A percentile compares a stretch with the other conserved stretches of the same genome.
phyloP scores from a whole-genome alignment of 1,284 basidiomycete species.

The Xerocomus minutiporus region DNA sequence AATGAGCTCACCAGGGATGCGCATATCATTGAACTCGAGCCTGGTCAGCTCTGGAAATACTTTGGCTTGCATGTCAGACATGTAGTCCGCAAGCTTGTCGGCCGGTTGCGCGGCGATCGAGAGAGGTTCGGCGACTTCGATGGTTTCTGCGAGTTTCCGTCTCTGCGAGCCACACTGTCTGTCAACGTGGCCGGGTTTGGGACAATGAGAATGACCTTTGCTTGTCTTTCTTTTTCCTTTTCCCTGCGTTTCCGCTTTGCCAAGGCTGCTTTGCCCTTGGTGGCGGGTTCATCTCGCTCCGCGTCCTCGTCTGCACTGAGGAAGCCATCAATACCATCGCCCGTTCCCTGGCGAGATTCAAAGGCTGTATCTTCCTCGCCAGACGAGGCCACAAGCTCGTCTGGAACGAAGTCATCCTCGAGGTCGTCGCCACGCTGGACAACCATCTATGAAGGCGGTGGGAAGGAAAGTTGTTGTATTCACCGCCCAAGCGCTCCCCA shows the following conservation, averaged over 20 bases:
- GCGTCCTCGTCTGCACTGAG: constrained; percentile 44
- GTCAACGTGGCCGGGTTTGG: constrained; percentile 13
- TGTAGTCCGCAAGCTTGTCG: constrained; percentile 52
- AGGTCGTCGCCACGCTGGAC: constrained; percentile 64
- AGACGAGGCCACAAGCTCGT: constrained; percentile 61
- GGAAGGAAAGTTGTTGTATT: not conserved
- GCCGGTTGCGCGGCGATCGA: constrained; percentile 59
- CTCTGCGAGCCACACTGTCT: constrained; percentile 41
- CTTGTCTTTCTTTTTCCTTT: constrained; percentile 64
- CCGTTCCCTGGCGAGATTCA: constrained; percentile 37
- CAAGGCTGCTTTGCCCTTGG: constrained; percentile 28
- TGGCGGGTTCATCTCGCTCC: constrained; percentile 33
- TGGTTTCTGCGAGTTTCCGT: constrained; percentile 51
- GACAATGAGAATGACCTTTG: constrained; percentile 44
- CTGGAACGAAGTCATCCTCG: constrained; percentile 73
- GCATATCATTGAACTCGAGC: constrained; percentile 69
- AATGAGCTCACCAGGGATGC: constrained; percentile 58
- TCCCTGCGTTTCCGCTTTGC: constrained; percentile 68
- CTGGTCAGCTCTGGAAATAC: constrained; percentile 58
- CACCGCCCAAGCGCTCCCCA: not conserved
- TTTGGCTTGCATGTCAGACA: constrained; percentile 59
- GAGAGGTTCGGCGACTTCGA: constrained; percentile 37
- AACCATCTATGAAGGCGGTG: constrained; percentile 30
- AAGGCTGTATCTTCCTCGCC: constrained; percentile 49
- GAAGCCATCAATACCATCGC: constrained; percentile 38